phyloP scores from a whole-genome alignment of 2,329 filamentous ascomycete genomes.

The Talaromyces atroroseus region DNA sequence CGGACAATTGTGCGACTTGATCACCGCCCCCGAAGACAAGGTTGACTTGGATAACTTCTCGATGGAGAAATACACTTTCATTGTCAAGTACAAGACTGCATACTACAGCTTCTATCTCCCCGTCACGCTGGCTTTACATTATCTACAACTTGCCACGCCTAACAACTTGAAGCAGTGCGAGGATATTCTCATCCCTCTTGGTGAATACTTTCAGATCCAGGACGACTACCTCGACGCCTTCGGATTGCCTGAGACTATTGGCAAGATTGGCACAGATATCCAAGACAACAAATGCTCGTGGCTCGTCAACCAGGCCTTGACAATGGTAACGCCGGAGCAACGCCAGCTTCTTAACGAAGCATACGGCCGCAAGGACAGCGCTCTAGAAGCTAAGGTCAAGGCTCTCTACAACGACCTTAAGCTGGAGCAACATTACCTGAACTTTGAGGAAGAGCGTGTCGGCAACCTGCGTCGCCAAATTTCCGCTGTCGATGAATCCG shows the following conservation, averaged over 20 bases:
- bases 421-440: conserved; percentile 74
- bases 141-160: conserved; percentile 75
- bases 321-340: conserved; percentile 75
- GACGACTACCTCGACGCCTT: conserved; percentile 99
- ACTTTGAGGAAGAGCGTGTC: conserved; percentile 85
- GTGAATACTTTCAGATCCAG: conserved; percentile 98
- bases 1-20: conserved; percentile 87
- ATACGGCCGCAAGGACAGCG: conserved; percentile 86
- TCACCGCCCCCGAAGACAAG: conserved; percentile 90
- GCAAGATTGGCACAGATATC: conserved; percentile 98
- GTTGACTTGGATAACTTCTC: conserved; percentile 94
- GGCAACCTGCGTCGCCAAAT: conserved; percentile 73
- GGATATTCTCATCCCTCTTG: conserved; percentile 91
- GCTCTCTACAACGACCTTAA: conserved; percentile 79
- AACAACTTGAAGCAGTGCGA: conserved; percentile 85
- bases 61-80: conserved; percentile 92
- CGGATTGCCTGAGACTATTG: conserved; percentile 83
- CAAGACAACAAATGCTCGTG: conserved; percentile 99
- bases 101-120: conserved; percentile 99
- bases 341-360: conserved; percentile 81
- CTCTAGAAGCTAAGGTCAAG: conserved; percentile 81
- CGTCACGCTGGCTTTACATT: conserved; percentile 82
- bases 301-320: conserved; percentile 91
- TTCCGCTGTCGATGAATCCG: conserved; percentile 71
- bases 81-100: conserved; percentile 98